Base-by-base conservation (phyloP, 1,284 basidiomycete species). In the Pseudomicrostroma phylloplanum region DNA sequence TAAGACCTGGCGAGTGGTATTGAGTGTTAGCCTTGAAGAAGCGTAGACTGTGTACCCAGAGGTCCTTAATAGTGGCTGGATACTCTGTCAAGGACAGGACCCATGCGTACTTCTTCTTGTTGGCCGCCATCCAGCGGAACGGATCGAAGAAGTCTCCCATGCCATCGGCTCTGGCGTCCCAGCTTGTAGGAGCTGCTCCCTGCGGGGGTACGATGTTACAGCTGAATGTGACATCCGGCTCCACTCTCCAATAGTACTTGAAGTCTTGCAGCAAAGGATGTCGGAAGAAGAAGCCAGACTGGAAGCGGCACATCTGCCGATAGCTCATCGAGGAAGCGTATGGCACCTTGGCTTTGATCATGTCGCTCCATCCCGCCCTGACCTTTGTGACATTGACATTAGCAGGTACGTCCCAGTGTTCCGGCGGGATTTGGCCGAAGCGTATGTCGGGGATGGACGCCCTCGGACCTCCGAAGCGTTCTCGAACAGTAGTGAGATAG, bases 231-330 rank as follows among this genome's bases (percentile, higher is more conserved):
- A 41, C 58, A 17, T 60, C 51, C 25, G 65, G 65, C 62, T 67
- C 65, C 13, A 67, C 55, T 26, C 65, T 54, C 65, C 65, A 67
- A 40, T 62, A 61, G 51, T 63, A 67, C 21, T 67, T 57, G 21
- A 66, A 36, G 46, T 67, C 54, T n/a, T 55, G 19, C 21, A 59
- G 43, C 17, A 67, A 49, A 6, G 64, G 64, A 54, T 67, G 65
- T 1, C 48, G 15, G 48, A 26, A 67, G 26, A 67, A 62, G 51
- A 66, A 66, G 0, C 65, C 64, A 49, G 49, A 63, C 41, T 63
- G 64, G 8, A 9, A 61, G 23, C 60, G 56, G 43, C 60, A 62
- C 60, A 62, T 62, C 40, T 62, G 60, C 23, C 60, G 6, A 23
- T 62, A 62, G 23, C 42, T 58, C 51, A 59, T 19, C 51, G 56